phyloP scores from a whole-genome alignment of 768 basidiomycete species.

The Cantharellus anzutake region DNA sequence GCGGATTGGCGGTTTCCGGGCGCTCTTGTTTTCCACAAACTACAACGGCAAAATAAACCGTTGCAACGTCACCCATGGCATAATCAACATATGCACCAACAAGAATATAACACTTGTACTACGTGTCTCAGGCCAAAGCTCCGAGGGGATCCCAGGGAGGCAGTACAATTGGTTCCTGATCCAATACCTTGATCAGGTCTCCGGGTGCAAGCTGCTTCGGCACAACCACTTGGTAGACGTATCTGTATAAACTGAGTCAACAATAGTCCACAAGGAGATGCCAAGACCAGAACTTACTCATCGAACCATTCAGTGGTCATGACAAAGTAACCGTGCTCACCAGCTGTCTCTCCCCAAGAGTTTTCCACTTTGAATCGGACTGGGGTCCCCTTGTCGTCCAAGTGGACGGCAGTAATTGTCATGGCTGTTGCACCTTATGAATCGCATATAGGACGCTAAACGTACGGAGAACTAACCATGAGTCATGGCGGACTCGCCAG shows the following conservation, averaged over 20 bases:
- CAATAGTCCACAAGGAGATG: neutral
- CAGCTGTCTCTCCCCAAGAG: conserved; percentile 65
- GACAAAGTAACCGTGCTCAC: conserved; percentile 77
- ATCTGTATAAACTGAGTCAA: conserved; percentile 23
- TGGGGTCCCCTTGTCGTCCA: conserved; percentile 54
- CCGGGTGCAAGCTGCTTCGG: conserved; percentile 62
- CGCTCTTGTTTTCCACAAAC: no score
- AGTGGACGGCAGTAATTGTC: conserved; percentile 86
- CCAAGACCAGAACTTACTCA: conserved; percentile 32
- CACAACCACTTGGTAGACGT: conserved; percentile 85
- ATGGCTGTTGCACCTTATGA: conserved; percentile 18
- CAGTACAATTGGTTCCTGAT: conserved; percentile 49
- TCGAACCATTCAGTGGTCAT: conserved; percentile 91
- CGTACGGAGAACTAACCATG: conserved; percentile 36
- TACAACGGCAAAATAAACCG: no score
- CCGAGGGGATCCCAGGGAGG: conserved; percentile 88
- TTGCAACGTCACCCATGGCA: no score
- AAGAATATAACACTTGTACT: neutral
- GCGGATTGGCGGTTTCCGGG: no score
- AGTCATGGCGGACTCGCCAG: conserved; percentile 79
- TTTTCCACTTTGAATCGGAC: conserved; percentile 96
- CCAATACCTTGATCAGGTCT: conserved; percentile 65
- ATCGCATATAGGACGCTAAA: neutral
- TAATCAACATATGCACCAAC: neutral
- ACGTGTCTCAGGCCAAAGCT: conserved; percentile 10